Evolutionary conservation across 164 flowering plant genomes (phyloP).

Genomic region (Saururus chinensis): DNA sequence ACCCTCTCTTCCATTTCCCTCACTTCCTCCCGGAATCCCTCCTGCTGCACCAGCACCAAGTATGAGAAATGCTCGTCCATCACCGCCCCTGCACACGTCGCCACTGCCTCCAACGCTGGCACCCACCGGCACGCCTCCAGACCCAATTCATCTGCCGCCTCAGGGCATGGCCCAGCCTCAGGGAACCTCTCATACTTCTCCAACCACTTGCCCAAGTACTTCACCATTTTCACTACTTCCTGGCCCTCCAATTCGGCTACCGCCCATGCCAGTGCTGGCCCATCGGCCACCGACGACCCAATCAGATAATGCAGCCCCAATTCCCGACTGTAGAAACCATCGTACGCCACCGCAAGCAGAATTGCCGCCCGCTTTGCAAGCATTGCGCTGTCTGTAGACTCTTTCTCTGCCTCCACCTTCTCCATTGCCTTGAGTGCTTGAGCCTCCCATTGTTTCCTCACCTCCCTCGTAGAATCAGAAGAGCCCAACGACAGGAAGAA

Average conservation of each 20-base stretch:
- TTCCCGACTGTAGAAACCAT: conserved; percentile 58
- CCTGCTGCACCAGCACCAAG: conserved; percentile 57
- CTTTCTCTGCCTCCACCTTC: conserved; percentile 21
- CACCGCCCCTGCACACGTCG: conserved; percentile 48
- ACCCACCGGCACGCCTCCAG: conserved; percentile 59
- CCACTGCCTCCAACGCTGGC: conserved; percentile 50
- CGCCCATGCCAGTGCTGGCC: conserved; percentile 42
- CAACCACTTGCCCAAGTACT: conserved; percentile 78
- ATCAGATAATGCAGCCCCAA: conserved; percentile 74
- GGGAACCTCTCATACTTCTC: conserved; percentile 83
- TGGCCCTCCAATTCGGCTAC: conserved; percentile 42
- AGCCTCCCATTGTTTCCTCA: conserved; percentile 68
- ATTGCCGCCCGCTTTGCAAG: conserved; percentile 55
- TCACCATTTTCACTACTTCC: conserved; percentile 49
- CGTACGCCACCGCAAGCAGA: conserved; percentile 68
- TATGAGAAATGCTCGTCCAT: conserved; percentile 71
- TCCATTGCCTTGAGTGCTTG: conserved; percentile 48
- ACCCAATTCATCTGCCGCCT: conserved; percentile 21
- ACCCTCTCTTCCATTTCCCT: conserved; percentile 38
- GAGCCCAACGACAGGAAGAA: conserved; percentile 44
- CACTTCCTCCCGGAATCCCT: conserved; percentile 64
- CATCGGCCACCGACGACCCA: conserved; percentile 44
- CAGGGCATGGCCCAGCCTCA: conserved; percentile 45
- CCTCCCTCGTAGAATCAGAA: conserved; percentile 28
- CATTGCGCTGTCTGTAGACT: not conserved